phyloP scores from a whole-genome alignment of 2,329 filamentous ascomycete species.

The Botrytis galanthina region DNA sequence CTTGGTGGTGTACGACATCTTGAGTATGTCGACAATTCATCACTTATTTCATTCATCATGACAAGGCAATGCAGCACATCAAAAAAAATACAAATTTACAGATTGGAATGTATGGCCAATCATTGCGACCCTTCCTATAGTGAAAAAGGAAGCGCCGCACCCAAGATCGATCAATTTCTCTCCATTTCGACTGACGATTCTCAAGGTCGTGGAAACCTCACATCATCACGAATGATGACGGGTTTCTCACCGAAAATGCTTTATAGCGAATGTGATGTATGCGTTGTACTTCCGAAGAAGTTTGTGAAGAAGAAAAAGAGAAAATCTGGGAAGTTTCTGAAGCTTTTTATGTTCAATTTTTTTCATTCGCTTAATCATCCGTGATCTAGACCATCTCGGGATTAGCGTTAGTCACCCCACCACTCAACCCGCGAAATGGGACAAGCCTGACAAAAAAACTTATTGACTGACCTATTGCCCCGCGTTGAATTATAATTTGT shows the following conservation, averaged over 20 bases:
- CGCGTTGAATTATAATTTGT: constrained; percentile 16
- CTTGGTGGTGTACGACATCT: not conserved
- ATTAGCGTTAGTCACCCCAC: constrained; percentile 3
- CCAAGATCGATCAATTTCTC: constrained; percentile 25
- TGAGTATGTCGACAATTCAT: not conserved
- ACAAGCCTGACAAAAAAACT: constrained; percentile 12
- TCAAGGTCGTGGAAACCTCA: constrained; percentile 26
- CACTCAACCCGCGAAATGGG: not conserved
- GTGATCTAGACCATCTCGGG: not conserved
- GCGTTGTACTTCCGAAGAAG: constrained; percentile 24
- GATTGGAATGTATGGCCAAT: constrained; percentile 25
- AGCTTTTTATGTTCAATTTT: not conserved
- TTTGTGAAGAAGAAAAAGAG: constrained; percentile 22
- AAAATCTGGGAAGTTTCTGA: not conserved
- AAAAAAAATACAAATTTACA: constrained; percentile 2
- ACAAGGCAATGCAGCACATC: not conserved
- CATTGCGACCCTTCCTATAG: constrained; percentile 25
- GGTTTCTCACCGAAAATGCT: constrained; percentile 27
- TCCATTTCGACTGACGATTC: constrained; percentile 26
- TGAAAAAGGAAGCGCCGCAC: constrained; percentile 24
- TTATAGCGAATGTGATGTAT: constrained; percentile 26
- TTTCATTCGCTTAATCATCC: constrained; percentile 15
- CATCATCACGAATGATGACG: constrained; percentile 23
- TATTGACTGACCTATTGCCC: constrained; percentile 6
- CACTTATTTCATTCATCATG: not conserved